A percentile compares a stretch with the other conserved stretches of the same genome.
These are phyloP conservation scores for Ceratocystis ficicola DNA, from an alignment of 2,329 filamentous ascomycete genomes.

Conservation along the genomic window DNA sequence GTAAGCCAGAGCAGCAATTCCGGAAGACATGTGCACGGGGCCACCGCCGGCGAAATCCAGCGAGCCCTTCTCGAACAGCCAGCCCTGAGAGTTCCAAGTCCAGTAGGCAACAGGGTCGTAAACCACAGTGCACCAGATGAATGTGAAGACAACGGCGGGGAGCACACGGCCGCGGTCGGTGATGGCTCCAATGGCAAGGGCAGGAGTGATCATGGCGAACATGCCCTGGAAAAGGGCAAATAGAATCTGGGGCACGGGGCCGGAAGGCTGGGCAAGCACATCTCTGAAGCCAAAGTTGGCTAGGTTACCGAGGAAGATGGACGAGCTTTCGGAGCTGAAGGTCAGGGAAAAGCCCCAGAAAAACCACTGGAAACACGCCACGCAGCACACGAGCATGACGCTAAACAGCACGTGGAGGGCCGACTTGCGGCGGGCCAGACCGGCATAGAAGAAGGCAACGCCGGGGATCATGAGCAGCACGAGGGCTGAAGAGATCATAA, in stretches of 20 bases:
- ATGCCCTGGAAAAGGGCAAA: conserved; percentile 82
- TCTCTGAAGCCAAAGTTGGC: conserved; percentile 70
- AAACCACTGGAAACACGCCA: conserved; percentile 86
- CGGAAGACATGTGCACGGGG: conserved; percentile 62
- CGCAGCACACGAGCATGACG: conserved; percentile 65
- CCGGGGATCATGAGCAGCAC: conserved; percentile 89
- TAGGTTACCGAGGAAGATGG: conserved; percentile 63
- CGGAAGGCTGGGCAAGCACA: conserved; percentile 59
- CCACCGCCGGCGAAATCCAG: conserved; percentile 66
- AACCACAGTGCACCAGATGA: conserved; percentile 59
- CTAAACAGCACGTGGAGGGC: conserved; percentile 78
- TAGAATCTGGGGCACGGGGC: conserved; percentile 64
- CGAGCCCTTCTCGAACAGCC: conserved; percentile 55
- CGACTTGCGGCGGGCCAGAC: conserved; percentile 77
- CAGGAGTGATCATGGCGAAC: conserved; percentile 70
- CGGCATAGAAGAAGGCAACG: conserved; percentile 90
- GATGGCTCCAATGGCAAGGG: conserved; percentile 47
- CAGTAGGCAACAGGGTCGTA: conserved; percentile 65
- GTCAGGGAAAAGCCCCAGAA: conserved; percentile 86
- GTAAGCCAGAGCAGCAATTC: conserved; percentile 60
- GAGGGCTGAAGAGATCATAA: conserved; percentile 62
- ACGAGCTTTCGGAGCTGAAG: conserved; percentile 68
- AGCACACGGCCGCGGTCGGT: conserved; percentile 51
- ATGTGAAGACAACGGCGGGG: conserved; percentile 53
- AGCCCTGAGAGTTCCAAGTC: conserved; percentile 65